These are phyloP conservation scores for Cyclotella cryptica DNA, from an alignment of 108 stramenopile species.

Conservation along the genomic window DNA sequence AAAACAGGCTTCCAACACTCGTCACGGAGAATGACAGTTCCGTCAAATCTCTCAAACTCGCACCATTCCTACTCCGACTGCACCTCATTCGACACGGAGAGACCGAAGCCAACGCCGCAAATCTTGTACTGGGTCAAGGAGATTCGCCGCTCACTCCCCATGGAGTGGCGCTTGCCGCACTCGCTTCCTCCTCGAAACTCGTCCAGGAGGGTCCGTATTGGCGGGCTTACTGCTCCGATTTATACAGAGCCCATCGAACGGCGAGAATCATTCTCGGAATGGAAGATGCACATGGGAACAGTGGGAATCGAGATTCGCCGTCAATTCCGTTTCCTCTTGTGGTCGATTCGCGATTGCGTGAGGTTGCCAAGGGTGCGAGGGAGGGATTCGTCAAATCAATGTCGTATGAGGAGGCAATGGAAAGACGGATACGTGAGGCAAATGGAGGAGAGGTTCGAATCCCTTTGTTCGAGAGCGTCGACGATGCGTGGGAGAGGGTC, in stretches of 20 bases:
- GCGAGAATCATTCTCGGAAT: slow-evolving; percentile 49
- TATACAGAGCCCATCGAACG: slow-evolving; percentile 54
- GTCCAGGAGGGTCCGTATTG: slow-evolving; percentile 48
- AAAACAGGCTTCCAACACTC: not conserved
- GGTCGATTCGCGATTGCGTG: slow-evolving; percentile 60
- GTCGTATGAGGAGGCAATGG: slow-evolving; percentile 51
- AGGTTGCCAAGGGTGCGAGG: slow-evolving; percentile 66
- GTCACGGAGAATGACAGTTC: not conserved
- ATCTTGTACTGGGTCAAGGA: slow-evolving; percentile 60
- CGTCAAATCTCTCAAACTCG: not conserved
- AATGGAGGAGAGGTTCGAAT: slow-evolving; percentile 25
- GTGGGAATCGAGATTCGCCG: not conserved
- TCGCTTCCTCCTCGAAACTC: slow-evolving; percentile 20
- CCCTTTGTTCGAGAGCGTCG: slow-evolving; percentile 53
- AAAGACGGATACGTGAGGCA: slow-evolving; percentile 14
- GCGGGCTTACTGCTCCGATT: slow-evolving; percentile 61
- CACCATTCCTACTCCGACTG: slow-evolving; percentile 32
- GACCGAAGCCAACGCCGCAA: slow-evolving; percentile 58
- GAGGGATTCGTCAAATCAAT: slow-evolving; percentile 55
- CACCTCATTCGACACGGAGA: slow-evolving; percentile 73
- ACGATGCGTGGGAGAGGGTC: slow-evolving; percentile 61
- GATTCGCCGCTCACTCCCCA: slow-evolving; percentile 60
- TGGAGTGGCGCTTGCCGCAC: slow-evolving; percentile 41
- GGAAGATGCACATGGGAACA: slow-evolving; percentile 19
- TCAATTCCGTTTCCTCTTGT: slow-evolving; percentile 1